Evolutionary conservation across 495 filamentous ascomycete genomes (phyloP).

Genomic region (Diplogelasinospora grovesii): DNA sequence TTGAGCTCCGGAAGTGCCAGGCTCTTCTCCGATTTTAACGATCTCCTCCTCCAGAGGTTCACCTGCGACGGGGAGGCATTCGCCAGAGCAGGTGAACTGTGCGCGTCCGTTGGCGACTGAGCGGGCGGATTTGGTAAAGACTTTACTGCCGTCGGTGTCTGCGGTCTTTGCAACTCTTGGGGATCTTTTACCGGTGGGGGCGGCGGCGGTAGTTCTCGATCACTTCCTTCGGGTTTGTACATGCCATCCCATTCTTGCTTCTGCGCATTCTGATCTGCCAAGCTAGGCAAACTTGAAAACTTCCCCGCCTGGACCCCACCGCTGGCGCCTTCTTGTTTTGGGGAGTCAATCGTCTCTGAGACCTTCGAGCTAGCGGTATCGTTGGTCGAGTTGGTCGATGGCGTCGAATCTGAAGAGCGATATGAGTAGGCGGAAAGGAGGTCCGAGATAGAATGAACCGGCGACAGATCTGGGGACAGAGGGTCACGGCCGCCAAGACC

Average conservation of each 20-base stretch:
- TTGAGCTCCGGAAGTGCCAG: constrained; percentile 38
- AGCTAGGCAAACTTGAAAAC: too few species aligned
- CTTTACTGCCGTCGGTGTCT: constrained; percentile 10
- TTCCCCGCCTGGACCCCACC: too few species aligned
- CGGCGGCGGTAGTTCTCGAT: constrained; percentile 27
- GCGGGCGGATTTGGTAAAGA: constrained; percentile 5
- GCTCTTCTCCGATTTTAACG: constrained; percentile 33
- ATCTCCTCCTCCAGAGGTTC: constrained; percentile 42
- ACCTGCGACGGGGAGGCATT: constrained; percentile 27
- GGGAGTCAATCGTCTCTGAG: constrained; percentile 29
- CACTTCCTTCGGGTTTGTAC: constrained; percentile 4
- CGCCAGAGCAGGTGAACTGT: constrained; percentile 7
- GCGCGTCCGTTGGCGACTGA: constrained; percentile 12
- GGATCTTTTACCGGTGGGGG: constrained; percentile 35
- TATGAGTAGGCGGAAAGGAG: constrained; percentile 40
- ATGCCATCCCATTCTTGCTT: constrained; percentile 7
- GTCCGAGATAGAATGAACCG: constrained; percentile 36
- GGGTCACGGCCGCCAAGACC: constrained; percentile 1
- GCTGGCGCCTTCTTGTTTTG: constrained; percentile 7
- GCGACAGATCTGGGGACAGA: constrained; percentile 18
- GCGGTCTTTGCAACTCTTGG: constrained; percentile 4
- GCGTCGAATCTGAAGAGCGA: constrained; percentile 30
- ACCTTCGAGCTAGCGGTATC: constrained; percentile 29
- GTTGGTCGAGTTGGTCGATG: constrained; percentile 21
- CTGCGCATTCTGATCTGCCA: constrained; percentile 20